Evolutionary conservation across 768 basidiomycete species (phyloP), one percentile per base, ranked within the genome.

Genomic region (Pleurotus cornucopiae): DNA sequence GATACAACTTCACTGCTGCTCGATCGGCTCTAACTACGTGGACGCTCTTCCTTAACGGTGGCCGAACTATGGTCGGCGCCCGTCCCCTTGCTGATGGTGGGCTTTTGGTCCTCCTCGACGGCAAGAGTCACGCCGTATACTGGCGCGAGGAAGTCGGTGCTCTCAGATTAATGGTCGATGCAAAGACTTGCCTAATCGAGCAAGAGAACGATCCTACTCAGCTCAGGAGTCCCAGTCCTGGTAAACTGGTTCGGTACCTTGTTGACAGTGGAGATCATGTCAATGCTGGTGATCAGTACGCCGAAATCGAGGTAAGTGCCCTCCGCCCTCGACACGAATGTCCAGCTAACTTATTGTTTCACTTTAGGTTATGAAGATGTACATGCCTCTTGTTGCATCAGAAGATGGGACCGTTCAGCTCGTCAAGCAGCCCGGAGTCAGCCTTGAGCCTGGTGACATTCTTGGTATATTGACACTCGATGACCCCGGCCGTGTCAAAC

Each of bases 151-250:
- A 99, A 75, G 97, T 98, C 54, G 97, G 94, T 55, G 91, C 93
- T 6, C 76, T 94, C 62, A 77, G 91, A 61, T 69, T 98, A 66
- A 93, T 94, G 86, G 88, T 99, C 58, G 96, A 99, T 72, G 83
- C 94, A 53, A 96, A 98, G 80, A 99, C 97, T 13, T 97, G 95
- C 69, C 79, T 98, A 74, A 94, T 99, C 63, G 97, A 98, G 71
- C 95, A 98, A 73, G 97, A 99, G 80, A 98, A 98, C 64, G 97
- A 99, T 66, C 97, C 97, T 13, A 99, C 97, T 20, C 96, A 98
- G 70, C 78, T 98, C 46, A 81, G 97, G 63, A 94, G 91, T 66
- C 97, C 97, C 6, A 92, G 88, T 73, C 97, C 97, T 7, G 97
- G 97, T 38, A 99, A 99, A 73, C 83, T 99, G 48, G 83, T 99